Conservation (phyloP, 768 basidiomycete genomes). For the Boletus huronensis region DNA sequence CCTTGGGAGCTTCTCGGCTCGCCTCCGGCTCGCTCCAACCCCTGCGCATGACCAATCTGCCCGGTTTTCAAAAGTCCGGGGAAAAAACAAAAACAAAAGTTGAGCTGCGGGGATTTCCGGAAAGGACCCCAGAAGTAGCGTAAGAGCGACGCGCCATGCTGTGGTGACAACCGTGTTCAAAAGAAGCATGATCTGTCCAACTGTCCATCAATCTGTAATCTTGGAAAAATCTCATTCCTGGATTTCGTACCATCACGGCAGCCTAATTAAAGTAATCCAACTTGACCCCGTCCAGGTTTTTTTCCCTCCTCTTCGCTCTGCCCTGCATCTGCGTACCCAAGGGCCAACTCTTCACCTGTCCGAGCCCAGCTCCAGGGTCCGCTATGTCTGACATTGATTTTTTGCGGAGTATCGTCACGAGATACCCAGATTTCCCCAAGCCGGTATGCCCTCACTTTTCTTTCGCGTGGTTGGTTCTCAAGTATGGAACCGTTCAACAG, state of each 20-base stretch:
- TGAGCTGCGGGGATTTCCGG: no score
- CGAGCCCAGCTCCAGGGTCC: neutral
- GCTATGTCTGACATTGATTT: constrained; percentile 74
- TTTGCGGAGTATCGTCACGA: constrained; percentile 56
- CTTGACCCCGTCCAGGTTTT: neutral
- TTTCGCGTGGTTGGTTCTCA: neutral
- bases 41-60: no score
- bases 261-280: neutral
- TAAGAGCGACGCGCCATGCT: no score
- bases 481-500: constrained; percentile 34
- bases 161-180: neutral
- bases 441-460: constrained; percentile 51
- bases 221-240: neutral
- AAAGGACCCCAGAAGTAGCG: no score
- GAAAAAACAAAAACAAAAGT: no score
- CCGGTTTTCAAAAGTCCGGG: no score
- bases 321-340: constrained; percentile 1
- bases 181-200: neutral
- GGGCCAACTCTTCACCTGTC: neutral
- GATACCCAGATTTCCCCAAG: constrained; percentile 82
- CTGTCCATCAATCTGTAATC: neutral
- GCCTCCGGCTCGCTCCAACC: no score
- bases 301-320: neutral
- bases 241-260: constrained; percentile 13
- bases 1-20: no score